Evolutionary conservation across 371 early-diverging fungal genomes (phyloP), one percentile per base, ranked within the genome.

Genomic region (Mucor indicus): DNA sequence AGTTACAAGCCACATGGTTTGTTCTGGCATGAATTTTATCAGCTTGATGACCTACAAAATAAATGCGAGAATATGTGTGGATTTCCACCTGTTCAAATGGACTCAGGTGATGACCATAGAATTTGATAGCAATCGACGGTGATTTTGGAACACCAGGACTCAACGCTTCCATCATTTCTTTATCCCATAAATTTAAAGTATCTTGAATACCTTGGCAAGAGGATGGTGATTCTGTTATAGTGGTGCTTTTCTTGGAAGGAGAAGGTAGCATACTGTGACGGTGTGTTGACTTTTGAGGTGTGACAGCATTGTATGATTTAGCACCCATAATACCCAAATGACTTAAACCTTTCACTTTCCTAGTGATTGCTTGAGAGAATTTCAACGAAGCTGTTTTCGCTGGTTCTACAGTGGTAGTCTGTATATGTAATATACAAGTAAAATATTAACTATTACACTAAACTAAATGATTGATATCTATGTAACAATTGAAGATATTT

Each of bases 71-170:
- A 46, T 71, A 95, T 8, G 75, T 75, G 2, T 81, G 66, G 30
- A 95, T 87, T 67, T 95, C 96, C 1, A 67, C 65, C 36, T 86
- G 85, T 61, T 95, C 96, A 48, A 81, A 86, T 6, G 76, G 53
- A 25, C 86, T 90, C 16, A 94, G 63, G 42, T 77, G 71, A 27
- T 59, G 68, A 10, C 57, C 63, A 48, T 67, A 67, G n/a, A 50
- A 60, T 31, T 60, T 55, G 30, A 60, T 49, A 10, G 64, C 59
- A 5, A 61, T 60, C 0, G 55, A 45, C 5, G 74, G 67, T n/a
- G 60, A 62, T 35, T 67, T 73, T 17, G 69, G 55, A 6, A 48
- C 17, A 13, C 53, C 59, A 6, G 59, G 59, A 21, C 44, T 59
- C 30, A 59, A 49, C 1, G 53, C 59, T 25, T 59, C 59, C 3